phyloP scores from a whole-genome alignment of 2,329 filamentous ascomycete genomes.

The Fusarium tanahbumbuense region DNA sequence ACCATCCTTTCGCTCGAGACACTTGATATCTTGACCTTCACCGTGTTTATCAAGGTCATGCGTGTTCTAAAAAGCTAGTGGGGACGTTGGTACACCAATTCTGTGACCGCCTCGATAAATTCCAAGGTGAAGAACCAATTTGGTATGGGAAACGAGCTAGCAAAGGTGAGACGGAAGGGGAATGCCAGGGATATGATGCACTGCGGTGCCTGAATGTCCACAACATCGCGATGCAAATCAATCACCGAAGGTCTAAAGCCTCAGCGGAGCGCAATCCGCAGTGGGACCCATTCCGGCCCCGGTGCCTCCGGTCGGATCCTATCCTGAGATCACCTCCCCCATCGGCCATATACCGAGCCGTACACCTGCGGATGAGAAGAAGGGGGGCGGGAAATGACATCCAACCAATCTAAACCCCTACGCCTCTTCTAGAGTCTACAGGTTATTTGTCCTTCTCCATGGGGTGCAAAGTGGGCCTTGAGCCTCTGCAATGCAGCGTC shows the following conservation, averaged over 20 bases:
- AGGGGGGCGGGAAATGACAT: slow-evolving; percentile 43
- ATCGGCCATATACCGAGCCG: slow-evolving; percentile 45
- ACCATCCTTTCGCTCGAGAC: background rate
- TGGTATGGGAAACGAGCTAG: slow-evolving; percentile 12
- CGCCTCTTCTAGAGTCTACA: slow-evolving; percentile 13
- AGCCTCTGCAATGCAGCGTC: slow-evolving; percentile 23
- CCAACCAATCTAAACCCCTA: slow-evolving; percentile 25
- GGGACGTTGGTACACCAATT: slow-evolving; percentile 6
- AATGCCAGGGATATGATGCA: slow-evolving; percentile 1
- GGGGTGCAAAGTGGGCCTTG: slow-evolving; percentile 34
- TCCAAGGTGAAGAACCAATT: slow-evolving; percentile 34
- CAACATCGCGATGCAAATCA: slow-evolving; percentile 41
- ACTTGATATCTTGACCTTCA: slow-evolving; percentile 16
- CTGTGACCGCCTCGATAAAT: slow-evolving; percentile 29
- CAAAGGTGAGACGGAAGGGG: slow-evolving; percentile 31
- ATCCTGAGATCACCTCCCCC: slow-evolving; percentile 36
- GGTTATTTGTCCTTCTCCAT: slow-evolving; percentile 28
- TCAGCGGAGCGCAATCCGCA: slow-evolving; percentile 40
- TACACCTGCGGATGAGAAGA: slow-evolving; percentile 33
- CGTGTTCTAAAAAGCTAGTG: slow-evolving; percentile 14
- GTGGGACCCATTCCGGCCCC: slow-evolving; percentile 38
- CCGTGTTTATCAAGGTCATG: slow-evolving; percentile 31
- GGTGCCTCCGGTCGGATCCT: slow-evolving; percentile 39
- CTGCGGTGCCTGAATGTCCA: slow-evolving; percentile 17
- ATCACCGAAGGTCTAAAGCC: slow-evolving; percentile 40